These are phyloP conservation scores for Fusarium sp. DNA, from an alignment of 2,329 filamentous ascomycete genomes.

Conservation along the genomic window DNA sequence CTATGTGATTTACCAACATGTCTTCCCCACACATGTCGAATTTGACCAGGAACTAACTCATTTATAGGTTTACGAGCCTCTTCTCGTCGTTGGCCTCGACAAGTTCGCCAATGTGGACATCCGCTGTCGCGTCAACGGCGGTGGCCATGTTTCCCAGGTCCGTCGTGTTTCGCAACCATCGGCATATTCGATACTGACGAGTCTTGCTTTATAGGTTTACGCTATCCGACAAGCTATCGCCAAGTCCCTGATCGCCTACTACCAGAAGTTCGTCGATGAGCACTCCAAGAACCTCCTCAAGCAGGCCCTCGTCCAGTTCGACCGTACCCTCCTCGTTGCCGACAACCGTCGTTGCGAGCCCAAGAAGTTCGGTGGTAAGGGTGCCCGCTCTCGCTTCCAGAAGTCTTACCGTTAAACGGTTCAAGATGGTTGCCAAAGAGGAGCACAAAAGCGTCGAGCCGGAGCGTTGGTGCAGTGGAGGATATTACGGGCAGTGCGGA, in stretches of 20 bases:
- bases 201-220: constrained; percentile 74
- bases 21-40: neutral
- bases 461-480: constrained; percentile 43
- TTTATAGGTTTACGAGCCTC: constrained; percentile 91
- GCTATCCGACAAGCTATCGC: constrained; percentile 98
- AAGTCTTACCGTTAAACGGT: constrained; percentile 95
- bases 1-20: constrained; percentile 9
- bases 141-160: constrained; percentile 66
- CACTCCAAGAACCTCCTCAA: constrained; percentile 99
- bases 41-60: constrained; percentile 41
- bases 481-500: constrained; percentile 50
- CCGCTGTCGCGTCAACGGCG: constrained; percentile 93
- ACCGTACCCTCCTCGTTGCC: constrained; percentile 96
- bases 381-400: constrained; percentile 97
- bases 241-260: constrained; percentile 85
- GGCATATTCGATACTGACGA: no score
- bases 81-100: constrained; percentile 96
- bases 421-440: constrained; percentile 30
- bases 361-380: constrained; percentile 97
- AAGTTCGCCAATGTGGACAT: constrained; percentile 98
- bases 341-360: constrained; percentile 99
- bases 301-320: constrained; percentile 95
- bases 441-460: constrained; percentile 39
- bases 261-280: constrained; percentile 99
- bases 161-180: no score